These are phyloP conservation scores for Termitomyces sp. DNA, from an alignment of 768 basidiomycete species.

Conservation along the genomic window DNA sequence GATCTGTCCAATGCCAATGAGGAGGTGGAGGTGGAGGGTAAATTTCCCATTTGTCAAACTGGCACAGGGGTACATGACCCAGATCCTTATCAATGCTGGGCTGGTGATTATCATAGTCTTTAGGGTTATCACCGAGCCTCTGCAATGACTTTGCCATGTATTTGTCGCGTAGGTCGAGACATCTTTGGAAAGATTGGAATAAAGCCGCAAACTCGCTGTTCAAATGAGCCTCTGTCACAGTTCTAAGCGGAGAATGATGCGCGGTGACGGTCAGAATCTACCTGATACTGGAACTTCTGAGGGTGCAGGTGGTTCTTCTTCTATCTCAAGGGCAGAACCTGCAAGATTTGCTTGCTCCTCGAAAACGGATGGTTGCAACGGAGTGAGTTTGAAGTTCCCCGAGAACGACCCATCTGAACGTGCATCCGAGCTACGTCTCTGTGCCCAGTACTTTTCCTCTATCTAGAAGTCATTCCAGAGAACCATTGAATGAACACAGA, in stretches of 20 bases:
- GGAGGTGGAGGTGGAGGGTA: slow-evolving; percentile 93
- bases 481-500: not conserved
- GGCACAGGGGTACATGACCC: slow-evolving; percentile 49
- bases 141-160: slow-evolving; percentile 88
- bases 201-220: slow-evolving; percentile 47
- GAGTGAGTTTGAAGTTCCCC: slow-evolving; percentile 33
- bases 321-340: slow-evolving; percentile 26
- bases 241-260: not conserved
- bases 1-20: slow-evolving; percentile 86
- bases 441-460: slow-evolving; percentile 66
- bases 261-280: slow-evolving; percentile 8
- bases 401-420: slow-evolving; percentile 34
- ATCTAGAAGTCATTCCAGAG: slow-evolving; percentile 37
- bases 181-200: slow-evolving; percentile 71
- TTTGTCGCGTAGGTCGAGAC: slow-evolving; percentile 91
- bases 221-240: slow-evolving; percentile 23
- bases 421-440: slow-evolving; percentile 57
- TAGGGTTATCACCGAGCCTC: slow-evolving; percentile 90
- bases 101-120: slow-evolving; percentile 82
- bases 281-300: slow-evolving; percentile 25
- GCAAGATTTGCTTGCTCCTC: slow-evolving; percentile 16
- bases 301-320: slow-evolving; percentile 18
- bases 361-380: slow-evolving; percentile 25
- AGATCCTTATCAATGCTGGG: slow-evolving; percentile 54
- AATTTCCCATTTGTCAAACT: slow-evolving; percentile 70